Evolutionary conservation across 2,329 filamentous ascomycete genomes (phyloP).

Genomic region (Cladophialophora carrionii): DNA sequence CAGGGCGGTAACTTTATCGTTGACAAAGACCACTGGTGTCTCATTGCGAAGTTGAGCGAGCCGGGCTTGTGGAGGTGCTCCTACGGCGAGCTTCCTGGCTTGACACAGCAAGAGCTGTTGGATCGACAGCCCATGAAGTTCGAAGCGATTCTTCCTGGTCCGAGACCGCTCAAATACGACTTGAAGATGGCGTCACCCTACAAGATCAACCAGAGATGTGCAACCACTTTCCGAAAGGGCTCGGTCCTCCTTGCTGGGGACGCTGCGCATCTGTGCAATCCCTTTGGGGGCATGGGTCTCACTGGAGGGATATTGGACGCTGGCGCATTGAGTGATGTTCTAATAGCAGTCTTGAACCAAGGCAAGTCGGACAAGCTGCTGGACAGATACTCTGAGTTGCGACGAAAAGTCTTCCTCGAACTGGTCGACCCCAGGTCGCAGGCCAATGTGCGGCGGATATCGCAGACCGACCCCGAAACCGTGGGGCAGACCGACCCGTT

Average conservation of each 20-base stretch:
- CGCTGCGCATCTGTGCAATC: constrained; percentile 47
- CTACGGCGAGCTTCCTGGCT: constrained; percentile 44
- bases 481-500: constrained; percentile 45
- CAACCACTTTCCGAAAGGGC: constrained; percentile 18
- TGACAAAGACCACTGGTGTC: constrained; percentile 60
- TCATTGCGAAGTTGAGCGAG: constrained; percentile 41
- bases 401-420: constrained; percentile 45
- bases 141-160: constrained; percentile 41
- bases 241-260: constrained; percentile 25
- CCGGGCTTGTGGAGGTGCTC: constrained; percentile 48
- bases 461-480: constrained; percentile 42
- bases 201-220: constrained; percentile 22
- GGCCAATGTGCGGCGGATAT: constrained; percentile 47
- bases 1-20: constrained; percentile 55
- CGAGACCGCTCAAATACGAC: constrained; percentile 34
- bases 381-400: constrained; percentile 48
- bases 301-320: constrained; percentile 67
- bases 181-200: constrained; percentile 25
- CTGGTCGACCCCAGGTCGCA: constrained; percentile 48
- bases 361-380: constrained; percentile 47
- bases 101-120: constrained; percentile 39
- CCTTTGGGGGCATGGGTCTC: constrained; percentile 63
- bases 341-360: constrained; percentile 40
- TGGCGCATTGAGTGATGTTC: constrained; percentile 63
- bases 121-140: constrained; percentile 40